Base-by-base conservation (phyloP, 345 rosid species). In the Draba incana region DNA sequence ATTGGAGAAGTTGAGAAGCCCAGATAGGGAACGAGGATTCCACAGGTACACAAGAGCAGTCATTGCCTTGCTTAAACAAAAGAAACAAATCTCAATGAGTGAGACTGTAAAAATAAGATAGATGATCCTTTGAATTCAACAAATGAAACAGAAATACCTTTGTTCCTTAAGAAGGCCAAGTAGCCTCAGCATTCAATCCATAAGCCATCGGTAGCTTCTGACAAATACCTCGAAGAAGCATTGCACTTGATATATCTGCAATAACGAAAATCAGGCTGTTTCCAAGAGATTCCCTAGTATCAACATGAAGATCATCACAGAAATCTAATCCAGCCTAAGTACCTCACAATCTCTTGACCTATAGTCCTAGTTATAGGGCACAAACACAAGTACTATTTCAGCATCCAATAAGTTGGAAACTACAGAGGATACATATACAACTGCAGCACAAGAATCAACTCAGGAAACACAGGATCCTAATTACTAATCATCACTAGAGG, bases 1-100 rank as follows among this genome's bases (percentile, higher is more conserved):
- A 91, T 52, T 10, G 92, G 87, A 3, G 99, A 91, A 31, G 99
- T 88, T 10, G 97, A 89, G 74, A 86, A 83, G 53, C 99, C 96
- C 76, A 94, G 87, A 37, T 88, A 90, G 14, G 92, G 82, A 47
- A 77, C 83, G 62, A 94, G 99, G 97, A 83, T 89, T 91, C 91
- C 95, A 87, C 45, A 94, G 54, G 79, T 94, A 91, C 16, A 87
- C 84, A 64, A 89, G 83, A 53, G 95, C 92, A 67, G 96, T 20
- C 20, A 20, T 20, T 20, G 20, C 20, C 20, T 20, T 20, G 20
- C 20, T 20, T 20, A 20, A 20, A 20, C 20, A 20, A 20, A 20
- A 20, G 20, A 20, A 20, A 20, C 20, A 20, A 20, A 20, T 20
- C 20, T 20, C 20, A 20, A 20, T 20, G 20, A 20, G 20, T 20